Evolutionary conservation across 805 yeast species (phyloP), one percentile per base, ranked within the genome.

Genomic region (Spathaspora hagerdaliae): DNA sequence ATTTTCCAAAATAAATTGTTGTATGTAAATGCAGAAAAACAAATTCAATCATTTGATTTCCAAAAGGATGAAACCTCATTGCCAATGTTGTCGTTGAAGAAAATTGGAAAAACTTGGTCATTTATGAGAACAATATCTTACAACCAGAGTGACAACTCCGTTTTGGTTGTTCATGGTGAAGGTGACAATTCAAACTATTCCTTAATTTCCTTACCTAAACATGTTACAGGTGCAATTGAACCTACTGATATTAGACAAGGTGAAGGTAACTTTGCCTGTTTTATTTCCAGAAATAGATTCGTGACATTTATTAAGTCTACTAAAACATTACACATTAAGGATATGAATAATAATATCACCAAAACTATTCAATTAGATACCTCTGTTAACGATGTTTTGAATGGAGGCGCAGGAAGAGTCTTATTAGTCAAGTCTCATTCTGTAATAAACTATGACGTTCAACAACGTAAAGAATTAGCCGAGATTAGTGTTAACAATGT

Each of bases 211-310:
- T 71, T 91, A 51, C 96, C 97, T 49, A 85, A 85, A 56, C 92
- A 88, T 63, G 85, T 85, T 35, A 80, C 92, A 48, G 96, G 96
- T 52, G 96, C 97, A n/a, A 79, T 89, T 52, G 97, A 91, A 59
- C 96, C 97, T 44, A 75, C 83, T n/a, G 83, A 84, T 50, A 73
- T 85, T 41, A 73, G 85, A 48, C 82, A 80, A 57, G 97, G 96
- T 43, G 80, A 81, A 45, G 97, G 94, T 34, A 81, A 80, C 58
- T 82, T 81, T 64, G 99, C 98, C 12, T 75, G 85, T 49, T 94
- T 94, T 64, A 89, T 95, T 56, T 90, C 97, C 11, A 85, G 99
- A 64, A 94, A 94, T 71, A 78, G 99, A 68, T 94, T 89, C 67
- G 95, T 87, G 46, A 87, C 87, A 31, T 87, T 85, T 63, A 71